Conservation (phyloP, 495 filamentous ascomycete species). For the Penicillium lividum region DNA sequence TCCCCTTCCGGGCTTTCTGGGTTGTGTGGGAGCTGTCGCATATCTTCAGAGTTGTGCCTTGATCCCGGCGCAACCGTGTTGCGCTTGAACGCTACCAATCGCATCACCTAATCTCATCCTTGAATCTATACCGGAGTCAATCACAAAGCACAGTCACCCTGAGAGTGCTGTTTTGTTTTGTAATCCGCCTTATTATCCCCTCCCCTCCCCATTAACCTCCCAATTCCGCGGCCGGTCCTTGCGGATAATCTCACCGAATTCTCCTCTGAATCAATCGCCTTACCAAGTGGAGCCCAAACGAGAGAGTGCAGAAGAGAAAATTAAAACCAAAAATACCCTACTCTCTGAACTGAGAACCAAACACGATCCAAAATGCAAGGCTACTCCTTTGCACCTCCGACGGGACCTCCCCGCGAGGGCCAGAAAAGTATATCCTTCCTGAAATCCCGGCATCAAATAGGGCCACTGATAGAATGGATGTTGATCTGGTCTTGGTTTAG, state of each 20-base stretch:
- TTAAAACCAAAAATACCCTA: neutral
- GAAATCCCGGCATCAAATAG: neutral
- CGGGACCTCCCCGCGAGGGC: slow-evolving; percentile 45
- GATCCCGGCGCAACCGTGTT: neutral
- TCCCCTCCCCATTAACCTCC: neutral
- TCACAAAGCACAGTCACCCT: neutral
- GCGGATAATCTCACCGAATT: neutral
- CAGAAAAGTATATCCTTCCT: slow-evolving; percentile 42
- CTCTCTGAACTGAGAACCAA: too few relatives aligned
- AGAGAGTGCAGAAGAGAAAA: neutral
- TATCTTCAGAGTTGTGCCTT: neutral
- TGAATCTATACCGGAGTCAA: neutral
- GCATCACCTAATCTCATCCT: neutral
- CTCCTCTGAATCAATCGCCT: neutral
- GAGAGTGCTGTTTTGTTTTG: neutral
- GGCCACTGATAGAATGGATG: slow-evolving; percentile 1
- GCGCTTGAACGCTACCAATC: neutral
- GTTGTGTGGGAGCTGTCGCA: slow-evolving; percentile 9
- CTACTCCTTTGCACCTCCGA: slow-evolving; percentile 51
- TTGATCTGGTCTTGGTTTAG: slow-evolving; percentile 44
- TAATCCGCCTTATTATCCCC: neutral
- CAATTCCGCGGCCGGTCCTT: slow-evolving; percentile 1
- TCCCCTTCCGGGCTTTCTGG: neutral
- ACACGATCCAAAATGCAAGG: slow-evolving; percentile 35
- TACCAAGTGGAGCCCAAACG: neutral